A percentile compares a stretch with the other conserved stretches of the same genome.
phyloP scores from a whole-genome alignment of 257 asterid species.

The Lantana camara region DNA sequence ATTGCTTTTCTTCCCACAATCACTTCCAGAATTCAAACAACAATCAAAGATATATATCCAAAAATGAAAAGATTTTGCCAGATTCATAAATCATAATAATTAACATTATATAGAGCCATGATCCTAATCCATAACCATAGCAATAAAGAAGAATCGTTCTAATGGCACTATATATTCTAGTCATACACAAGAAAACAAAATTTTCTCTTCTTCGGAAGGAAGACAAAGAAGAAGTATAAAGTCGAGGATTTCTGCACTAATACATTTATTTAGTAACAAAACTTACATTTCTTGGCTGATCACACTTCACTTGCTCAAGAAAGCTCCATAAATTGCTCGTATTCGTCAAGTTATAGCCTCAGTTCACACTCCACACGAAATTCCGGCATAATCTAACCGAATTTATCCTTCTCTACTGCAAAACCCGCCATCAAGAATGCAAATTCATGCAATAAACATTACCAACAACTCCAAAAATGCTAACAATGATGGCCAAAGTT shows the following conservation, averaged over 20 bases:
- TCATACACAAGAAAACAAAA: no score
- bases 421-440: slow-evolving; percentile 33
- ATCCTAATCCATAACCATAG: no score
- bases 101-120: no score
- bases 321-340: neutral
- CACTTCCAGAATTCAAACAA: no score
- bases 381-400: slow-evolving; percentile 5
- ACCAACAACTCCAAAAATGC: slow-evolving; percentile 73
- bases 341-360: neutral
- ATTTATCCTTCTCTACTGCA: slow-evolving; percentile 10
- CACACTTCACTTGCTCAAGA: slow-evolving; percentile 7
- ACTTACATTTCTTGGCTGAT: slow-evolving; percentile 16
- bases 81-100: no score
- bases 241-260: slow-evolving; percentile 2
- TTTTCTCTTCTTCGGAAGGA: no score
- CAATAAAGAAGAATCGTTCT: no score
- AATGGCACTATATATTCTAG: no score
- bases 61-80: no score
- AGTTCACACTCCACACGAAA: neutral
- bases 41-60: no score
- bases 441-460: slow-evolving; percentile 61
- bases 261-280: slow-evolving; percentile 10
- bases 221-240: neutral
- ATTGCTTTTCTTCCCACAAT: no score
- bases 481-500: slow-evolving; percentile 65